Evolutionary conservation across 257 asterid genomes (phyloP), one percentile per base, ranked within the genome.

Genomic region (Solanum bukasovii): DNA sequence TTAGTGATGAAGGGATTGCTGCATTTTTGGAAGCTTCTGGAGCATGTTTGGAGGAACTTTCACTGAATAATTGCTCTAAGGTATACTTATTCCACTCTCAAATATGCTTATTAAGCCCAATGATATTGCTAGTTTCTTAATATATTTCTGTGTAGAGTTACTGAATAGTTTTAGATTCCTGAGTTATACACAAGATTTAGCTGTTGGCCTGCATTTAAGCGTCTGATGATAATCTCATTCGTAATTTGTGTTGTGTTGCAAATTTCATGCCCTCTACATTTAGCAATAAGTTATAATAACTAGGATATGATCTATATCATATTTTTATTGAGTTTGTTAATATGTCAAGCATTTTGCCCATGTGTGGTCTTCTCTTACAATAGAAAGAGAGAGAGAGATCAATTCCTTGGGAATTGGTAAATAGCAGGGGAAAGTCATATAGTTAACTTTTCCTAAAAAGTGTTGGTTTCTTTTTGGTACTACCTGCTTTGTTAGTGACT

Each of bases 21-120:
- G 97, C 98, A 83, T 94, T 91, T 91, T 71, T 96, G 84, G 99
- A 96, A 95, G 89, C 91, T 90, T 93, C 97, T 63, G 99, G 99
- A 87, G 91, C 84, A 87, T 92, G 89, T 67, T 74, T 96, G 94
- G 88, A 89, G 81, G 96, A 95, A 86, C 98, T 96, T 56, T 90
- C 91, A 70, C 92, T 96, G 89, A 96, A 95, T 88, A 83, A 89
- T 87, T 87, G 95, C 87, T 83, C 92, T 31, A 90, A 88, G 95
- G 99, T 96, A 93, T 71, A 83, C 42, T 21, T 81, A 88, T 81
- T 44, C 27, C 14, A 18, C 85, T 44, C 67, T 79, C 40, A 44
- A 44, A 44, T 25, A 79, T 44, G 67, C 40, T 27, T 79, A 44
- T 44, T 79, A 27, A 44, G 65, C 27, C 25, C 84, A 79, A 49